phyloP scores from a whole-genome alignment of 176 grass and related monocot genomes.

The Otatea glauca region DNA sequence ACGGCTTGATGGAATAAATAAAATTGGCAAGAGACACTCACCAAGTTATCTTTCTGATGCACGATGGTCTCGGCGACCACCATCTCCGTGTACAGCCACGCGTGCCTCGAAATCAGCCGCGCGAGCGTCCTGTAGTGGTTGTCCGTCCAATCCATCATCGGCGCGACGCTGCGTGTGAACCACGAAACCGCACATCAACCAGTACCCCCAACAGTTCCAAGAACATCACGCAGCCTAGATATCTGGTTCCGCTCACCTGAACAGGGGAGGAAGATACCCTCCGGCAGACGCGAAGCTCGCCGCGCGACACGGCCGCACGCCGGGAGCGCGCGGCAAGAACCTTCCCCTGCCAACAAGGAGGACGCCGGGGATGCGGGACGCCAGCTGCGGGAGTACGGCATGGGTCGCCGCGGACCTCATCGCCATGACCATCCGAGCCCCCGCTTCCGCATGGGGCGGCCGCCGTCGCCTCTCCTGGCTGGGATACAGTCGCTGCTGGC shows the following conservation, averaged over 20 bases:
- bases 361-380: not conserved
- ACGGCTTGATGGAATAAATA: constrained; percentile 8
- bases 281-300: constrained; percentile 27
- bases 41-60: constrained; percentile 87
- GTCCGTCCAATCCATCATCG: constrained; percentile 99
- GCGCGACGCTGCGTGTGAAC: constrained; percentile 66
- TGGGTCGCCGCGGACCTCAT: constrained; percentile 47
- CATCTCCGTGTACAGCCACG: constrained; percentile 98
- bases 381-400: constrained; percentile 16
- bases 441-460: constrained; percentile 15
- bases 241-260: constrained; percentile 56
- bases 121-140: constrained; percentile 91
- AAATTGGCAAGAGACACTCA: constrained; percentile 26
- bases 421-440: constrained; percentile 29
- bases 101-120: constrained; percentile 81
- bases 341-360: not conserved
- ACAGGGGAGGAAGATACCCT: constrained; percentile 60
- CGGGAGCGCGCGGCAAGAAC: not conserved
- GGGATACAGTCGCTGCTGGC: not conserved
- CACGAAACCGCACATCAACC: constrained; percentile 23
- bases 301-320: constrained; percentile 10
- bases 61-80: constrained; percentile 93
- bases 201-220: not conserved
- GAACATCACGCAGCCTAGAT: not conserved
- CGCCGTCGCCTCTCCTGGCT: not conserved